A percentile compares a stretch with the other conserved stretches of the same genome.
phyloP scores from a whole-genome alignment of 176 grass and related monocot genomes.

The Coix lacrymajobi region DNA sequence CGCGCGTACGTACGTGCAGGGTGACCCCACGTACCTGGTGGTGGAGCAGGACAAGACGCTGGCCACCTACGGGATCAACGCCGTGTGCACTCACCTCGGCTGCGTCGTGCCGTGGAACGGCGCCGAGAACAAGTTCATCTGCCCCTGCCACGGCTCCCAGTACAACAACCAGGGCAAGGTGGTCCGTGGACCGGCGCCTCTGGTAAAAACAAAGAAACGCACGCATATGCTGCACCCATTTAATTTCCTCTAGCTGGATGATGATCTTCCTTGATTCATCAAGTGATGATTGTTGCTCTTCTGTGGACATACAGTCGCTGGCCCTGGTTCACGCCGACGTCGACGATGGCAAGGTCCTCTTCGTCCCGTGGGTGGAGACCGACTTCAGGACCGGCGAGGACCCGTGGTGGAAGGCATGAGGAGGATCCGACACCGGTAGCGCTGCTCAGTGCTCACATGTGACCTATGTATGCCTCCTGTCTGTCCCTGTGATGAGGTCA shows the following conservation, averaged over 20 bases:
- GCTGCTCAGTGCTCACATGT: background rate
- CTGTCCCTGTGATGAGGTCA: constrained; percentile 4
- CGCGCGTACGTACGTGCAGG: too few species aligned
- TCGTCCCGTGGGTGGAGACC: constrained; percentile 88
- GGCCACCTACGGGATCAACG: constrained; percentile 77
- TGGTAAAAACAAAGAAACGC: constrained; percentile 30
- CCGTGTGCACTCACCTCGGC: constrained; percentile 89
- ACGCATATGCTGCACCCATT: background rate
- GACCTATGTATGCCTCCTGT: background rate
- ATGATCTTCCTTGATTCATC: too few species aligned
- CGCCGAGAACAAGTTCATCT: constrained; percentile 92
- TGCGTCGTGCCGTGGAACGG: constrained; percentile 94
- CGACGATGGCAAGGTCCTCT: constrained; percentile 78
- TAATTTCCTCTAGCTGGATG: too few species aligned
- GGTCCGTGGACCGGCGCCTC: constrained; percentile 86
- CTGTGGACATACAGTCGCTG: constrained; percentile 50
- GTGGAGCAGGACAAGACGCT: constrained; percentile 79
- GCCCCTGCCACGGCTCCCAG: constrained; percentile 94
- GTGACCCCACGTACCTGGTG: constrained; percentile 87
- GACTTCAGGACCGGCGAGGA: constrained; percentile 88
- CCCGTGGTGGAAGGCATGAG: constrained; percentile 78
- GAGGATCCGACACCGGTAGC: background rate
- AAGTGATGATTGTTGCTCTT: background rate
- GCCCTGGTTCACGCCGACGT: constrained; percentile 82
- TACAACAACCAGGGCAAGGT: constrained; percentile 96